Evolutionary conservation across 2,329 filamentous ascomycete species (phyloP).

Genomic region (Claviceps sp.): DNA sequence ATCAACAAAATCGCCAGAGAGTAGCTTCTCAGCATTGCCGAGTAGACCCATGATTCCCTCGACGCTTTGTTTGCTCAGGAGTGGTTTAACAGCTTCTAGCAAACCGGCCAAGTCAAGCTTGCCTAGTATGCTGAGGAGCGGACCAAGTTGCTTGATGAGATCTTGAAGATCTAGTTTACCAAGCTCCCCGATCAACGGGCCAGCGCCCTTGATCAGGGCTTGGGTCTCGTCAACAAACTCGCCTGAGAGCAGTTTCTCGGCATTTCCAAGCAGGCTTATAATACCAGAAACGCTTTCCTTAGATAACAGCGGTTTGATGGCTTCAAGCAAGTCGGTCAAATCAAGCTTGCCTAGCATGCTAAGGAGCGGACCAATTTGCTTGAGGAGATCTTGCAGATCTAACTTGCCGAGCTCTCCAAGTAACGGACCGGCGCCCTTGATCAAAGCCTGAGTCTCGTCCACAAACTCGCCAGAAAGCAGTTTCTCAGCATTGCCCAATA

Average conservation of each 20-base stretch:
- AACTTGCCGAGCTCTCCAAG: constrained; percentile 12
- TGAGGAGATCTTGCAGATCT: constrained; percentile 14
- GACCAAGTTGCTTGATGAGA: constrained; percentile 15
- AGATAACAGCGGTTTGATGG: constrained; percentile 15
- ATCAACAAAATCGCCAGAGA: constrained; percentile 16
- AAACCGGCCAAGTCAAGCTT: constrained; percentile 20
- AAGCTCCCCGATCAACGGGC: constrained; percentile 12
- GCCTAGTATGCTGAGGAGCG: constrained; percentile 17
- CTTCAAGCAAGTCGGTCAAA: constrained; percentile 15
- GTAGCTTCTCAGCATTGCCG: constrained; percentile 15
- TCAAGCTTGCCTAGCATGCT: constrained; percentile 19
- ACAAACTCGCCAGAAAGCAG: constrained; percentile 16
- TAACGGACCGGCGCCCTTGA: constrained; percentile 15
- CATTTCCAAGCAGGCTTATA: constrained; percentile 18
- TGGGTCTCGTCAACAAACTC: constrained; percentile 18
- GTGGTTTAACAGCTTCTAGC: constrained; percentile 14
- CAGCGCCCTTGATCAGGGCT: constrained; percentile 15
- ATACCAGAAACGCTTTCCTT: constrained; percentile 17
- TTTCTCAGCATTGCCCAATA: constrained; percentile 17
- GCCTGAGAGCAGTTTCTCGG: constrained; percentile 14
- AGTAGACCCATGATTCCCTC: constrained; percentile 19
- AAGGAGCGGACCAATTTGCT: constrained; percentile 17
- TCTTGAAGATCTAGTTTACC: constrained; percentile 13
- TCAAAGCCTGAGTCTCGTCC: constrained; percentile 13
- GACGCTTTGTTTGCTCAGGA: constrained; percentile 16